Base-by-base conservation (phyloP, 768 basidiomycete species). In the Tremella mesenterica region DNA sequence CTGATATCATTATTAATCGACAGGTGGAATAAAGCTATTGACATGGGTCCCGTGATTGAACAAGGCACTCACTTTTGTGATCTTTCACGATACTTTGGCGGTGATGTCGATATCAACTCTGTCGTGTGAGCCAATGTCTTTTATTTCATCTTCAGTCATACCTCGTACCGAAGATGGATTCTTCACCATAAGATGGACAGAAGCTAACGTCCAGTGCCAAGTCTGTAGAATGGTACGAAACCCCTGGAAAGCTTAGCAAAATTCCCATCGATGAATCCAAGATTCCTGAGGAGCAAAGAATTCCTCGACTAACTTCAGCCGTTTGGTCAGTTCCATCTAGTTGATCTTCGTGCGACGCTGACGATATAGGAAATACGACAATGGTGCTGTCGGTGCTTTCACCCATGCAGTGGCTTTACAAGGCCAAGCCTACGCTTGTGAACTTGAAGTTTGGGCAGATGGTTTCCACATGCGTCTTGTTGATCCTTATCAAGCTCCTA, bases 41-140 rank as follows among this genome's bases (percentile, higher is more conserved):
- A 73, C 47, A 73, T 73, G 72, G 72, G 72, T 52, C 72, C 72
- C 29, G 72, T 73, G 59, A 73, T 73, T 38, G 72, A 73, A 58
- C 72, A 73, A 44, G 72, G 88, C 44, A 97, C 93, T 13, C 93
- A 97, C 77, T 93, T 96, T 76, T 91, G 88, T 68, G 91, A 96
- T 76, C 80, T 95, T 39, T 95, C 90, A 34, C 85, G 93, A 61
- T 93, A 93, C 78, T 96, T 97, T 68, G 93, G 92, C 48, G 93
- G 93, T 14, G 88, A 93, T 60, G 88, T 95, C 53, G 88, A 95
- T 67, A 83, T 92, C 56, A 76, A 81, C 48, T 63, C 72, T 43
- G 74, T 75, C 31, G 74, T 75, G 57, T 74, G 64, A 58, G 93
- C 67, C 21, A 5, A n/a, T n/a, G n/a, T n/a, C n/a, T n/a, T n/a